phyloP scores from a whole-genome alignment of 805 yeast species.

The Ogataea populi-albae region DNA sequence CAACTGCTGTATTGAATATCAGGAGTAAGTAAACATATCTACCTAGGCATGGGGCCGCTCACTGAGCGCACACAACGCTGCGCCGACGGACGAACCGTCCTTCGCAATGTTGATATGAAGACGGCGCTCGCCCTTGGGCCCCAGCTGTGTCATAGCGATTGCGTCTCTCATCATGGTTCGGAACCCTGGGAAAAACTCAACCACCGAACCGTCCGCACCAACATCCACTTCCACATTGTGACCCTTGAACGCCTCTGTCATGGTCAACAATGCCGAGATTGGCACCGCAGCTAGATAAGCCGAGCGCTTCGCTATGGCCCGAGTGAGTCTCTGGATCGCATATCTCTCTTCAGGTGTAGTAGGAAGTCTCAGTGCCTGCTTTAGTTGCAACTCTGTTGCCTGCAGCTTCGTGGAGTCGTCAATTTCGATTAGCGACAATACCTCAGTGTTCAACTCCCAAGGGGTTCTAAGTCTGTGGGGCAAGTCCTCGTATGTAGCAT shows the following conservation, averaged over 20 bases:
- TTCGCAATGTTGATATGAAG: slow-evolving; percentile 78
- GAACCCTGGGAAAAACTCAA: slow-evolving; percentile 91
- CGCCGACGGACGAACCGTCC: slow-evolving; percentile 97
- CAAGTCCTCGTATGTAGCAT: slow-evolving; percentile 37
- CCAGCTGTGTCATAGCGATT: slow-evolving; percentile 62
- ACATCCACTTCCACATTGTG: slow-evolving; percentile 76
- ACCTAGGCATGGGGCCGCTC: too few species aligned
- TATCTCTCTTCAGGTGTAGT: slow-evolving; percentile 69
- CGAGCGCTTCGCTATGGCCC: slow-evolving; percentile 83
- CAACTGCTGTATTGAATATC: slow-evolving; percentile 5
- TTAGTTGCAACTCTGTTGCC: slow-evolving; percentile 66
- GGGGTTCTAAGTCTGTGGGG: slow-evolving; percentile 71
- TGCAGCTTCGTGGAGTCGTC: slow-evolving; percentile 75
- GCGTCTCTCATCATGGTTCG: slow-evolving; percentile 79
- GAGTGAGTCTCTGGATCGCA: slow-evolving; percentile 68
- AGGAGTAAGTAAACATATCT: too few species aligned
- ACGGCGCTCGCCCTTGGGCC: slow-evolving; percentile 71
- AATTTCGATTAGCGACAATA: slow-evolving; percentile 80
- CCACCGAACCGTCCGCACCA: slow-evolving; percentile 94
- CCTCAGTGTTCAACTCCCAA: slow-evolving; percentile 77
- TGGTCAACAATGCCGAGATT: slow-evolving; percentile 72
- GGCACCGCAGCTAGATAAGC: slow-evolving; percentile 89
- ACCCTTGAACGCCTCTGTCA: slow-evolving; percentile 64
- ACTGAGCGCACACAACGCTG: slow-evolving; percentile 80
- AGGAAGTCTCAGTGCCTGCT: slow-evolving; percentile 64